A percentile compares a stretch with the other conserved stretches of the same genome.
phyloP scores from a whole-genome alignment of 2,329 filamentous ascomycete species.

The Epichloe amarillans region DNA sequence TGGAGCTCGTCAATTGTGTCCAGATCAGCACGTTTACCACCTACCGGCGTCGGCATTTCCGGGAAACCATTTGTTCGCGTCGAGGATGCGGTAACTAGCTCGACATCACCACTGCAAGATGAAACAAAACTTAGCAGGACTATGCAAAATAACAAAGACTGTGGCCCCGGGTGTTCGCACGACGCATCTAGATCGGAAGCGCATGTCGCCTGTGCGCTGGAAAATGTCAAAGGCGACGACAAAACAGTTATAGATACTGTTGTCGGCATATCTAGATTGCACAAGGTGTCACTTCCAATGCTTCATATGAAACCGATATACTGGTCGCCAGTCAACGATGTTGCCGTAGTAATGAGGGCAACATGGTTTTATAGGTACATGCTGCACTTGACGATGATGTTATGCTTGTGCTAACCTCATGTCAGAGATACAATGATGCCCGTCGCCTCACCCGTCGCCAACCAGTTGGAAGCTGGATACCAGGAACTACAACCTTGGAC shows the following conservation, averaged over 20 bases:
- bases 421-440: conserved; percentile 73
- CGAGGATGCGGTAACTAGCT: neutral
- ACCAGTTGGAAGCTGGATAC: conserved; percentile 86
- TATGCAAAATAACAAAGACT: neutral
- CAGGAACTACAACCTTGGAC: conserved; percentile 77
- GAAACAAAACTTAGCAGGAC: neutral
- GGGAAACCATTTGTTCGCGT: neutral
- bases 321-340: conserved; percentile 88
- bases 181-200: neutral
- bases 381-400: neutral
- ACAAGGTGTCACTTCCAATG: conserved; percentile 72
- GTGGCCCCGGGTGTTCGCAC: neutral
- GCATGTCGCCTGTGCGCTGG: conserved; percentile 7
- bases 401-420: conserved; percentile 8
- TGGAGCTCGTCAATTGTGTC: neutral
- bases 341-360: conserved; percentile 66
- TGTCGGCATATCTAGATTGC: conserved; percentile 80
- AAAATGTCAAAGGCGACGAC: conserved; percentile 12
- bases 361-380: conserved; percentile 86
- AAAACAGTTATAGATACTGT: conserved; percentile 45
- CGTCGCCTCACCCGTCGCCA: conserved; percentile 72
- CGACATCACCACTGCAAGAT: neutral
- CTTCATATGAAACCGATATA: conserved; percentile 93
- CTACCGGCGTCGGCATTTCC: neutral
- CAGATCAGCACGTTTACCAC: neutral